These are phyloP conservation scores for Fusarium napiforme DNA, from an alignment of 2,329 filamentous ascomycete genomes.

Conservation along the genomic window DNA sequence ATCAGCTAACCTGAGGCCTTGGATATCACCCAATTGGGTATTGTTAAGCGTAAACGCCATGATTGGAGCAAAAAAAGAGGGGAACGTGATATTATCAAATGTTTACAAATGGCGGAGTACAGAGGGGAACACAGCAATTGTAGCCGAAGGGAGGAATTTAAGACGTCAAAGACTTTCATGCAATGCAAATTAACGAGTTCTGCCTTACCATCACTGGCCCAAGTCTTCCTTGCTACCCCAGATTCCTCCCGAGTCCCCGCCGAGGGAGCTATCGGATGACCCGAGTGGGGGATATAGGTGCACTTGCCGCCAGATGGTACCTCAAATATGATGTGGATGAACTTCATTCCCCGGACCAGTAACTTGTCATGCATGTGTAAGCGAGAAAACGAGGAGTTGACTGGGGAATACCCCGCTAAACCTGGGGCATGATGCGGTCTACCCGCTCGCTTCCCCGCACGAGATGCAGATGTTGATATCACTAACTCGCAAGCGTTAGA, in stretches of 20 bases:
- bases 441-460: neutral
- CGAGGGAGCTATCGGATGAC: fast-evolving
- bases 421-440: neutral
- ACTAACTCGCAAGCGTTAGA: neutral
- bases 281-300: neutral
- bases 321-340: neutral
- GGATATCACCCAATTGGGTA: neutral
- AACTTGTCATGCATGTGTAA: neutral
- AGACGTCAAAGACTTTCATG: neutral
- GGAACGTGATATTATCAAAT: neutral
- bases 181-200: neutral
- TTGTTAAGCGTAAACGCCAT: neutral
- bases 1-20: neutral
- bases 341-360: neutral
- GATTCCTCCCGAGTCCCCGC: neutral
- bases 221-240: neutral
- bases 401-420: neutral
- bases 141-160: neutral
- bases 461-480: neutral
- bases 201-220: fast-evolving
- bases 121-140: neutral
- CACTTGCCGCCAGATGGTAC: neutral
- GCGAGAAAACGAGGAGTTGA: neutral
- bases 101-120: neutral
- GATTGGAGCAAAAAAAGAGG: neutral